Conservation (phyloP, 306 rosid species). For the Glycine soja region DNA sequence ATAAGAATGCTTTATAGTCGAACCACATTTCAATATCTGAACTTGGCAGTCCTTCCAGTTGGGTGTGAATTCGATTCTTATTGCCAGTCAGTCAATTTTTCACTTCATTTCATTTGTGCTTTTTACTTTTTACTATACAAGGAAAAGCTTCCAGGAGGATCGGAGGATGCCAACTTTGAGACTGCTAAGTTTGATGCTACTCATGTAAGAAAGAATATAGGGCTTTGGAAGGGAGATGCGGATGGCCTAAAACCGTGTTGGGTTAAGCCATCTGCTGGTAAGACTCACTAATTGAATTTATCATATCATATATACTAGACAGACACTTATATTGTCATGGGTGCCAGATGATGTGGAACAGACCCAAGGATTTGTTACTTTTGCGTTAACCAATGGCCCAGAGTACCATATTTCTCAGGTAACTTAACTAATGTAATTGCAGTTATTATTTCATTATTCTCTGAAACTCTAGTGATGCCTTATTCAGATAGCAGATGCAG, state of each 20-base stretch:
- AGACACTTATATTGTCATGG: slow-evolving; percentile 18
- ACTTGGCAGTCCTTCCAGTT: background rate
- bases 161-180: slow-evolving; percentile 51
- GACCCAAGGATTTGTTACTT: slow-evolving; percentile 72
- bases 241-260: slow-evolving; percentile 75
- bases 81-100: background rate
- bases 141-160: slow-evolving; percentile 75
- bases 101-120: background rate
- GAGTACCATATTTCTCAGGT: slow-evolving; percentile 90
- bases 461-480: slow-evolving; percentile 35
- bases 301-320: background rate
- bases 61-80: background rate
- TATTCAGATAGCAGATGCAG: slow-evolving; percentile 73
- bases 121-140: slow-evolving; percentile 35
- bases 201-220: slow-evolving; percentile 51
- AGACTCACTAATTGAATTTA: slow-evolving; percentile 25
- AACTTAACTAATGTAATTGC: slow-evolving; percentile 10
- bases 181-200: slow-evolving; percentile 49
- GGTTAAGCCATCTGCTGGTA: slow-evolving; percentile 67
- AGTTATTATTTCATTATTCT: slow-evolving; percentile 12
- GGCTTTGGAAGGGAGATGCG: slow-evolving; percentile 62
- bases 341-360: slow-evolving; percentile 67
- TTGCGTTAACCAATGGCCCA: slow-evolving; percentile 84
- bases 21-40: background rate
- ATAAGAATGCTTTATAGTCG: too few species aligned